These are phyloP conservation scores for Macaranga tanarius DNA, from an alignment of 441 rosid species.

Conservation along the genomic window DNA sequence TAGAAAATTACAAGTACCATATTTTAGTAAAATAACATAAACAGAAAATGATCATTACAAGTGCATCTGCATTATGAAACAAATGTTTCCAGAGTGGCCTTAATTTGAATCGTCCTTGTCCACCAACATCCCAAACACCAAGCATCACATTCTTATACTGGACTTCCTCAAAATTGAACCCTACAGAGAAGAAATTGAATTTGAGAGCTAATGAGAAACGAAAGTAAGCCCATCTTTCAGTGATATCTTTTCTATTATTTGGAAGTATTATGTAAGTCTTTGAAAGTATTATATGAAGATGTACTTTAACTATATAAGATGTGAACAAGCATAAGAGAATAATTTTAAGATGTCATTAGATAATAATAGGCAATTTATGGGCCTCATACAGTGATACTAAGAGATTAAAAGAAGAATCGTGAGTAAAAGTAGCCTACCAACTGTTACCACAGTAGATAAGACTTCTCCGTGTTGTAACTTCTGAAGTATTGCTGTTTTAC, in stretches of 20 bases:
- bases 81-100: constrained; percentile 99
- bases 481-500: constrained; percentile 90
- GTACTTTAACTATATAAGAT: background rate
- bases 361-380: background rate
- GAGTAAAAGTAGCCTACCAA: constrained; percentile 45
- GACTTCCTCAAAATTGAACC: constrained; percentile 97
- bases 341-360: background rate
- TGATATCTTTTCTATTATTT: background rate
- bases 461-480: constrained; percentile 97
- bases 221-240: background rate
- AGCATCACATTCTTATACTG: constrained; percentile 97
- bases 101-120: constrained; percentile 74
- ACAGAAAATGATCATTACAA: constrained; percentile 43
- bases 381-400: background rate
- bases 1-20: constrained; percentile 5
- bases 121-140: constrained; percentile 99
- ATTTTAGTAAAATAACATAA: constrained; percentile 6
- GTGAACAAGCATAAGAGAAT: background rate
- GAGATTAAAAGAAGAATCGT: too few species aligned
- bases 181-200: constrained; percentile 36
- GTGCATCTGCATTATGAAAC: constrained; percentile 95
- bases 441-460: constrained; percentile 89
- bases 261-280: too few species aligned
- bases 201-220: background rate
- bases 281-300: background rate